A percentile compares a stretch with the other conserved stretches of the same genome.
These are phyloP conservation scores for Starmerella apicola DNA, from an alignment of 805 yeast species.

Conservation along the genomic window DNA sequence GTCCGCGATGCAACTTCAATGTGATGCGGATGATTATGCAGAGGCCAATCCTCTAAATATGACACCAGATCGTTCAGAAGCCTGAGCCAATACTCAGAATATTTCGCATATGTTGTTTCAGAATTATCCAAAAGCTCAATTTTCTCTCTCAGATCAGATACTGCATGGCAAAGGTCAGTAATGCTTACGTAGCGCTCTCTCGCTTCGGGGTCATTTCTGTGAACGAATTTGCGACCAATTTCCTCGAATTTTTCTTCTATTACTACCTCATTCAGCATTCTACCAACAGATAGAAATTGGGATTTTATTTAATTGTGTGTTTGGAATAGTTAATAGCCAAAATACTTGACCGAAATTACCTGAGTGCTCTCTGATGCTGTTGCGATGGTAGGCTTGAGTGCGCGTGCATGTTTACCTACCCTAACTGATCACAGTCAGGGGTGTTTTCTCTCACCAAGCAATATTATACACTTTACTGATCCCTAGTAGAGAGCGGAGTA, in stretches of 20 bases:
- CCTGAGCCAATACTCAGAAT: slow-evolving; percentile 11
- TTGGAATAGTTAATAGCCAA: too few species aligned
- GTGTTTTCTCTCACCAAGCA: too few species aligned
- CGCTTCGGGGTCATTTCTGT: slow-evolving; percentile 2
- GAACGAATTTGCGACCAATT: slow-evolving; percentile 7
- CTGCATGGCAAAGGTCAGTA: slow-evolving; percentile 2
- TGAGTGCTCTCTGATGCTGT: too few species aligned
- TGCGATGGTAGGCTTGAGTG: too few species aligned
- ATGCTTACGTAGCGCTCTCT: slow-evolving; percentile 3
- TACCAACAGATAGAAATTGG: too few species aligned
- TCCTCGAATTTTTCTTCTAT: slow-evolving; percentile 2
- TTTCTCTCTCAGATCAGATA: not conserved
- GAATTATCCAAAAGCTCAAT: slow-evolving; percentile 1
- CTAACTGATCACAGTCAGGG: too few species aligned
- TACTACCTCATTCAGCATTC: too few species aligned
- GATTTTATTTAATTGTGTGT: too few species aligned
- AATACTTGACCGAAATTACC: too few species aligned
- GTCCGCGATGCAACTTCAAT: not conserved
- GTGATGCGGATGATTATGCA: not conserved
- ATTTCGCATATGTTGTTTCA: not conserved
- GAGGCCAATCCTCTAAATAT: slow-evolving; percentile 13
- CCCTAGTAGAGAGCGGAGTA: too few species aligned
- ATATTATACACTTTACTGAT: too few species aligned
- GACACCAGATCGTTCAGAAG: slow-evolving; percentile 4
- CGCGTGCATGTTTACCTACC: too few species aligned